These are phyloP conservation scores for Solanum chacoense DNA, from an alignment of 305 asterid species.

Conservation along the genomic window DNA sequence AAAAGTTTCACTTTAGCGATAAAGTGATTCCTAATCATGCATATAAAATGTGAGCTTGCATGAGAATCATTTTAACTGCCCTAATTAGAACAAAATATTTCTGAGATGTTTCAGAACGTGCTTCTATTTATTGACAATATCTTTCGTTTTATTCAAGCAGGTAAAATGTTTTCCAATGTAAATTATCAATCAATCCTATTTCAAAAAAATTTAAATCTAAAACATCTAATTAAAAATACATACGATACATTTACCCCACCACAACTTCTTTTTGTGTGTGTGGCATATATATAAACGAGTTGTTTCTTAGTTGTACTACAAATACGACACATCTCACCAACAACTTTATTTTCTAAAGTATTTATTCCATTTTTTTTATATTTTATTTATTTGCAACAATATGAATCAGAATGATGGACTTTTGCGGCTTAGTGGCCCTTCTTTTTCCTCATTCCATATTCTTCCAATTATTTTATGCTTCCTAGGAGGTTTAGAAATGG, in stretches of 20 bases:
- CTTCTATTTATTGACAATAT: not conserved
- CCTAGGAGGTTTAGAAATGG: not conserved
- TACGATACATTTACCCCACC: not conserved
- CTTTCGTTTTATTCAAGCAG: not conserved
- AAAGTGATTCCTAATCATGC: not conserved
- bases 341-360: not conserved
- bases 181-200: not conserved
- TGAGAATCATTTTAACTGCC: not conserved
- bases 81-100: not conserved
- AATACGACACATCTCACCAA: not conserved
- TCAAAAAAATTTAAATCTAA: not conserved
- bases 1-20: not conserved
- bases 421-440: not conserved
- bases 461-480: not conserved
- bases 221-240: not conserved
- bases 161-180: rapidly evolving
- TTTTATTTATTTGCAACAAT: not conserved
- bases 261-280: not conserved
- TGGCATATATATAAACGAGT: not conserved
- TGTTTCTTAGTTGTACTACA: not conserved
- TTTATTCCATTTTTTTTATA: not conserved
- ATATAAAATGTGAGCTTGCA: not conserved
- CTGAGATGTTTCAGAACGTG: not conserved
- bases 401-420: not conserved
- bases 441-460: not conserved